A percentile compares a stretch with the other conserved stretches of the same genome.
These are phyloP conservation scores for Polygonum maritimum DNA, from an alignment of 148 eudicot genomes.

Conservation along the genomic window DNA sequence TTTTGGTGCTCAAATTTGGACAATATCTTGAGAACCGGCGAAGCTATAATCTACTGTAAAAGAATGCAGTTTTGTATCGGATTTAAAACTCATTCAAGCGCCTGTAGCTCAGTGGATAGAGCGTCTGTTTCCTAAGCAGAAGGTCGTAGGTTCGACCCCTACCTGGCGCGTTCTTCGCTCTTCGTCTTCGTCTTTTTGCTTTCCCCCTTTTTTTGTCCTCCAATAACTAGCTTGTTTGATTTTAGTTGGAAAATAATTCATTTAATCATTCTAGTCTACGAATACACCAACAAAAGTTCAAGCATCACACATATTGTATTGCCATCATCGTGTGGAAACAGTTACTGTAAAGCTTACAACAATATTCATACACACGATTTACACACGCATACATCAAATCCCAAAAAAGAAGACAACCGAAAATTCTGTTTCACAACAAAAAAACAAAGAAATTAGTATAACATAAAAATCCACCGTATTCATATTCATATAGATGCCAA, in stretches of 20 bases:
- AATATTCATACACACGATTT: not conserved
- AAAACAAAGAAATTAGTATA: not conserved
- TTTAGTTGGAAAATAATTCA: not conserved
- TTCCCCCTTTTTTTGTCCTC: not conserved
- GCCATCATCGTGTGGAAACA: not conserved
- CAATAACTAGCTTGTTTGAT: not conserved
- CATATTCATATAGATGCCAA: not conserved
- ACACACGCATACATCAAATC: not conserved
- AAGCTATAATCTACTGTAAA: no score
- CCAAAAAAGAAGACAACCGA: not conserved
- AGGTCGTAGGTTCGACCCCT: constrained; percentile 13
- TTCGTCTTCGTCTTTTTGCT: not conserved
- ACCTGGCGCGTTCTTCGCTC: constrained; percentile 4
- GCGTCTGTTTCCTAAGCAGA: constrained; percentile 14
- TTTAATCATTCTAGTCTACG: not conserved
- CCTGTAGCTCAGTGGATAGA: constrained; percentile 14
- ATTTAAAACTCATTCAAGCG: not conserved
- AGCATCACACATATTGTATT: not conserved
- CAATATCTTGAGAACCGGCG: no score
- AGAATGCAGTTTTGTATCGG: no score
- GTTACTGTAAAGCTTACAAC: not conserved
- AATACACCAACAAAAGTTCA: not conserved
- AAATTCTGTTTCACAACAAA: not conserved
- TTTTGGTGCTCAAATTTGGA: no score
- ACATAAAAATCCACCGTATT: not conserved